Percentiles rank a stretch among this genome's conserved stretches.
Evolutionary conservation across 164 flowering plant species (phyloP).

Genomic region (Vitis cinerea): DNA sequence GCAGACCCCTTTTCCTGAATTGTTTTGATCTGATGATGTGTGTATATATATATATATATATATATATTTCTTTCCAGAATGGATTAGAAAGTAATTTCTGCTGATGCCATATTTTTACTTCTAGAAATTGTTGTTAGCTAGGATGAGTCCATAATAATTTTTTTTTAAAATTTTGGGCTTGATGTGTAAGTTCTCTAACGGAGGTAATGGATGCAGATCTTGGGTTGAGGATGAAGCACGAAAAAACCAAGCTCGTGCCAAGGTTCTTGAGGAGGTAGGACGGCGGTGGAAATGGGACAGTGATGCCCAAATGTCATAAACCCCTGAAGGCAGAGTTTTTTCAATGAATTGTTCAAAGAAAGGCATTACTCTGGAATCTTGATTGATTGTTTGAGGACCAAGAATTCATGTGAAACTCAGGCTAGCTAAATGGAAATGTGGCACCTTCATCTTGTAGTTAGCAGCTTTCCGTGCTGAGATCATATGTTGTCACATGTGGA

Average conservation of each 20-base stretch:
- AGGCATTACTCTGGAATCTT: neutral
- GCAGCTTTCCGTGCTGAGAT: neutral
- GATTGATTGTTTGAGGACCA: neutral
- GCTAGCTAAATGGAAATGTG: neutral
- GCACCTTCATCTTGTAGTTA: neutral
- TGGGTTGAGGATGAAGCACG: constrained; percentile 96
- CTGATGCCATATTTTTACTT: no score
- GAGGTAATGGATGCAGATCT: constrained; percentile 47
- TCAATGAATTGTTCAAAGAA: neutral
- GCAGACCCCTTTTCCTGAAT: no score
- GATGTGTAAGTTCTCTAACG: neutral
- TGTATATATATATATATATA: no score
- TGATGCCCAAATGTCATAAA: constrained; percentile 2
- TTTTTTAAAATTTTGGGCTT: no score
- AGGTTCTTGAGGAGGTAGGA: constrained; percentile 76
- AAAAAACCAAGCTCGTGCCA: constrained; percentile 76
- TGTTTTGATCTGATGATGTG: no score
- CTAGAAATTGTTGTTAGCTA: no score
- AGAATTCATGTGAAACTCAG: neutral
- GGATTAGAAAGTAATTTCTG: no score
- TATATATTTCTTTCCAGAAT: no score
- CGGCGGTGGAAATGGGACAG: constrained; percentile 82
- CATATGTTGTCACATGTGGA: constrained; percentile 2
- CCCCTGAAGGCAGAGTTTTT: constrained; percentile 3
- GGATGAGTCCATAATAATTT: no score